A percentile compares a stretch with the other conserved stretches of the same genome.
Conservation (phyloP, 2,329 filamentous ascomycete species). For the Chaetomium sp. region DNA sequence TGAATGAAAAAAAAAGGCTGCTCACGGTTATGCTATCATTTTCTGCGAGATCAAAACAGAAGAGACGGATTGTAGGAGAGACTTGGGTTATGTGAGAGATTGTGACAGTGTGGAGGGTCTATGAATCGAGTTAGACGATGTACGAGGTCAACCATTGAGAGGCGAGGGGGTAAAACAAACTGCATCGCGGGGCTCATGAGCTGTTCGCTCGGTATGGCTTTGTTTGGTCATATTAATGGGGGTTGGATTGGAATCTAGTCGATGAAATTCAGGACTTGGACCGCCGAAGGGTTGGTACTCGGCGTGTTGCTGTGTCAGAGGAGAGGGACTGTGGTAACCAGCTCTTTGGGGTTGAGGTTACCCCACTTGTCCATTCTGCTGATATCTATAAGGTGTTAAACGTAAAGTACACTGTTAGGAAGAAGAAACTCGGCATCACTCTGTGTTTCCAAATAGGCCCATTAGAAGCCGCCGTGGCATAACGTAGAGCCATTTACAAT, state of each 20-base stretch:
- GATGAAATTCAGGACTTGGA: background rate
- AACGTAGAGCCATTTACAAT: no score
- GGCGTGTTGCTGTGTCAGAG: no score
- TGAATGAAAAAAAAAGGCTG: background rate
- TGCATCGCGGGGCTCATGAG: constrained; percentile 62
- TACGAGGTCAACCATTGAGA: background rate
- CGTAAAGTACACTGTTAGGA: no score
- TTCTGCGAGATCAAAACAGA: constrained; percentile 54
- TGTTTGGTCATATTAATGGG: constrained; percentile 24
- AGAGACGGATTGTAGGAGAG: constrained; percentile 61
- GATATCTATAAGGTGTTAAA: no score
- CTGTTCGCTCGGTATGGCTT: constrained; percentile 65
- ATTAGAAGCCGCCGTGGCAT: no score
- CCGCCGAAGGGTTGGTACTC: no score
- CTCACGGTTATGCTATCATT: constrained; percentile 42
- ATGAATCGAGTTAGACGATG: background rate
- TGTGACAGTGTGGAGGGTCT: constrained; percentile 55
- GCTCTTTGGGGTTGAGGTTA: no score
- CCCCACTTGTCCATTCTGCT: no score
- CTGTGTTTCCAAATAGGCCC: no score
- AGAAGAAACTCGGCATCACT: no score
- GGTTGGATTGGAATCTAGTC: background rate
- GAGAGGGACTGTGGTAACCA: no score
- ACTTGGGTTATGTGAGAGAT: constrained; percentile 56
- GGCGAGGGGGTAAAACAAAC: constrained; percentile 30